These are phyloP conservation scores for Staphylotrichum tortipilum DNA, from an alignment of 495 filamentous ascomycete species.

Conservation along the genomic window DNA sequence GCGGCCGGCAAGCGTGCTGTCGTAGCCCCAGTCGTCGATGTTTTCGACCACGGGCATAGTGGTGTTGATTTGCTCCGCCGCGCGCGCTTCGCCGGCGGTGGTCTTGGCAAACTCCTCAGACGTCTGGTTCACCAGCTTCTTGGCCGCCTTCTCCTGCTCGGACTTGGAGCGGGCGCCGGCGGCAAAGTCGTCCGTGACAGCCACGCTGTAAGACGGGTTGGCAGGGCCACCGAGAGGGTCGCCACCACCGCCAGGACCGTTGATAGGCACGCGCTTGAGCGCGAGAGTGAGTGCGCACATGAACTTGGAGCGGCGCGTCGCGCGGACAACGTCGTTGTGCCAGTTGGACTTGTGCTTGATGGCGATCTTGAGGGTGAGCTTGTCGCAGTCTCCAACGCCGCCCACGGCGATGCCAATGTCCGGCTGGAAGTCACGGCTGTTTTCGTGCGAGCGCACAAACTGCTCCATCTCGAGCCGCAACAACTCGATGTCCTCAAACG, in stretches of 20 bases:
- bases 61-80: conserved; percentile 32
- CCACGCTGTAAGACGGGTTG: conserved; percentile 68
- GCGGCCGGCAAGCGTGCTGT: conserved; percentile 26
- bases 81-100: conserved; percentile 26
- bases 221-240: conserved; percentile 56
- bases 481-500: conserved; percentile 76
- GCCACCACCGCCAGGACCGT: conserved; percentile 65
- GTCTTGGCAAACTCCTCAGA: too few species aligned
- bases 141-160: conserved; percentile 51
- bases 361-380: conserved; percentile 70
- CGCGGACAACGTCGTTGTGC: conserved; percentile 80
- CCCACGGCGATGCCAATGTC: conserved; percentile 70
- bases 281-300: conserved; percentile 89
- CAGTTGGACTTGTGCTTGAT: conserved; percentile 95
- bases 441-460: conserved; percentile 81
- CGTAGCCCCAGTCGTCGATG: conserved; percentile 35
- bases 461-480: conserved; percentile 70
- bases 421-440: conserved; percentile 82
- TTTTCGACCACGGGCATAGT: conserved; percentile 28
- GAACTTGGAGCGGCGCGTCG: conserved; percentile 83
- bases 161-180: conserved; percentile 50
- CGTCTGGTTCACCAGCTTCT: too few species aligned
- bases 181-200: conserved; percentile 57
- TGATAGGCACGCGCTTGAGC: conserved; percentile 77
- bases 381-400: conserved; percentile 79